Base-by-base conservation (phyloP, 805 yeast species). In the Starmerella cellae region DNA sequence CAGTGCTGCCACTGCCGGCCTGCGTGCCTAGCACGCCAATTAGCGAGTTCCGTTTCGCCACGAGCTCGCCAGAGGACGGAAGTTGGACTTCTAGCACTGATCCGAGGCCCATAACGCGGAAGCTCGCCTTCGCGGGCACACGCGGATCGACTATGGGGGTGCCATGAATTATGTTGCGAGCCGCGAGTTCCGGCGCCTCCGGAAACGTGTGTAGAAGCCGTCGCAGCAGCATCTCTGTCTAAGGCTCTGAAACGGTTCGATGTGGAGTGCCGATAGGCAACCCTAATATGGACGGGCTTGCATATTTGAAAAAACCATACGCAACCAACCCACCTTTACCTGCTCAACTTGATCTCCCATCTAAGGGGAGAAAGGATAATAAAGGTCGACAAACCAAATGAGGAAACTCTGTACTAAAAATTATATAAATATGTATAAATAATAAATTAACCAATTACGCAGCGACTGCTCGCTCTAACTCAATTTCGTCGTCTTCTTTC, bases 81-180 rank as follows among this genome's bases (percentile, higher is more conserved):
- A 91, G 52, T 68, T 84, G 65, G 82, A 88, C 62, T 68, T 91
- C 57, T 94, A 91, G 67, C 84, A 91, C 65, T 77, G 81, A 56
- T 82, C 80, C 60, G 82, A 97, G 96, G 83, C 91, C 55, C 16
- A 52, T 32, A 14, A 46, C 49, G 17, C 29, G 38, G 43, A 54
- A 46, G 19, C 41, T 28, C 14, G 55, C 44, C 22, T 31, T 35
- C 30, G 39, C 46, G 8, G 51, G 51, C 22, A 31, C 41, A 8
- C 46, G 40, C n/a, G 55, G 54, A 31, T 43, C 52, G n/a, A 46
- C 45, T 2, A 31, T 26, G n/a, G 53, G 49, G 23, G 48, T 30
- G 14, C 50, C 52, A 6, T 44, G 49, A 5, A 50, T 42, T 3
- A 50, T 20, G 32, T 39, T 46, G 20, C 39, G 44, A 24, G 51